Percentiles rank a stretch among this genome's conserved stretches.
Evolutionary conservation across 345 rosid species (phyloP).

Genomic region (Moringa oleifera): DNA sequence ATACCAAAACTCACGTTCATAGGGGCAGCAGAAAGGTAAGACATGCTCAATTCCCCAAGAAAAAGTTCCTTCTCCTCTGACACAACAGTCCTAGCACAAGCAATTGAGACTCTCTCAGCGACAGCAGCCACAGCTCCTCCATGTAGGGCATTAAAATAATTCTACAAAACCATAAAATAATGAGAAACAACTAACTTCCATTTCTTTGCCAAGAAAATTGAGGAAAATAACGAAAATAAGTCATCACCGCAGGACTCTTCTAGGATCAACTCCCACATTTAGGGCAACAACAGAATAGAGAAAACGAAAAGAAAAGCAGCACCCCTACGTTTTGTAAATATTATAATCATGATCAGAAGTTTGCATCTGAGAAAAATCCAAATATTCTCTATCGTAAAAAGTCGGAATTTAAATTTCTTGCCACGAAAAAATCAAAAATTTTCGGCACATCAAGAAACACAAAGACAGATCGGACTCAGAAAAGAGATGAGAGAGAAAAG

Average conservation of each 20-base stretch:
- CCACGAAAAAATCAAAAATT: neutral
- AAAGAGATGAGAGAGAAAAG: neutral
- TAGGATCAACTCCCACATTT: neutral
- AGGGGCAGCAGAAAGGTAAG: slow-evolving; percentile 59
- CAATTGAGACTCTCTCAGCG: slow-evolving; percentile 59
- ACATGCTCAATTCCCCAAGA: slow-evolving; percentile 63
- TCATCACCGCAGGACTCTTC: too few relatives aligned
- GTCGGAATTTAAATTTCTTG: neutral
- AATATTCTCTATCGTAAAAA: too few relatives aligned
- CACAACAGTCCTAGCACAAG: slow-evolving; percentile 58
- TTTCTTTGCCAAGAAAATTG: neutral
- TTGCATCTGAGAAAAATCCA: neutral
- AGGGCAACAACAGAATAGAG: neutral
- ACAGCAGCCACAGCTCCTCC: slow-evolving; percentile 73
- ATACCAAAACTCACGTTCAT: slow-evolving; percentile 19
- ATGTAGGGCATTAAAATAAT: slow-evolving; percentile 44
- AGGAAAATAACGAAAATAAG: neutral
- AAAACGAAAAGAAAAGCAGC: neutral
- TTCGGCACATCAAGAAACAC: neutral
- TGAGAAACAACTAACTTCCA: too few relatives aligned
- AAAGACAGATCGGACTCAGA: neutral
- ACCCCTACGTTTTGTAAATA: neutral
- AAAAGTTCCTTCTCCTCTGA: slow-evolving; percentile 48
- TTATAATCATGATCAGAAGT: neutral
- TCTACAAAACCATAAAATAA: slow-evolving; percentile 27